Evolutionary conservation across 305 asterid species (phyloP), one percentile per base, ranked within the genome.

Genomic region (Solanum hybrid): DNA sequence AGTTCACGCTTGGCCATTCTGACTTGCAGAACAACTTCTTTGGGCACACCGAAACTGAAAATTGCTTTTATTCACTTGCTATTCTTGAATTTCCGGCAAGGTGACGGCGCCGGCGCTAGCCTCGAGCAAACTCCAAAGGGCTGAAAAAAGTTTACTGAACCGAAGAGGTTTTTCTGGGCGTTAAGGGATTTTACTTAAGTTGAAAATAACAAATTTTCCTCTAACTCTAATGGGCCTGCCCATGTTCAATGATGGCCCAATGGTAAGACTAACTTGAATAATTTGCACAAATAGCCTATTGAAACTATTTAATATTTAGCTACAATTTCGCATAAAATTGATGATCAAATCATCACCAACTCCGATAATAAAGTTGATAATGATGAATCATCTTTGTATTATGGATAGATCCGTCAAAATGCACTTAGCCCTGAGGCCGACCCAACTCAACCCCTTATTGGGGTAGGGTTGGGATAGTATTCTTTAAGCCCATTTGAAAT

Each of bases 1-100:
- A 96, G 90, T 93, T 94, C 96, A 85, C 95, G 96, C 92, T 95
- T 96, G 80, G 97, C 98, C 98, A 96, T 96, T 81, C 90, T 40
- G 10, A 85, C 32, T 71, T 86, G 16, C 16, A 79, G 42, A 34
- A 34, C 17, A 77, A 77, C 4, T 34, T 8, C 29, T 76, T 10
- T 1, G 5, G 37, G 26, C 26, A 16, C 87, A 13, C 80, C 69
- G 46, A n/a, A 86, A 87, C n/a, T 79, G 80, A 84, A n/a, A 87
- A 12, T 64, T 29, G 16, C 12, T 22, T 31, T 34, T 32, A 26
- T 2, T 29, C 14, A 80, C 86, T 42, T 27, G 37, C 72, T 81
- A 7, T 26, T 40, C 69, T 26, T 80, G 64, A 11, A 3, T 42
- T 80, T 38, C 12, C 66, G 14, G 35, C 24, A 24, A 3, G 40